A percentile compares a stretch with the other conserved stretches of the same genome.
These are phyloP conservation scores for Boletellus emodensis DNA, from an alignment of 768 basidiomycete genomes.

Conservation along the genomic window DNA sequence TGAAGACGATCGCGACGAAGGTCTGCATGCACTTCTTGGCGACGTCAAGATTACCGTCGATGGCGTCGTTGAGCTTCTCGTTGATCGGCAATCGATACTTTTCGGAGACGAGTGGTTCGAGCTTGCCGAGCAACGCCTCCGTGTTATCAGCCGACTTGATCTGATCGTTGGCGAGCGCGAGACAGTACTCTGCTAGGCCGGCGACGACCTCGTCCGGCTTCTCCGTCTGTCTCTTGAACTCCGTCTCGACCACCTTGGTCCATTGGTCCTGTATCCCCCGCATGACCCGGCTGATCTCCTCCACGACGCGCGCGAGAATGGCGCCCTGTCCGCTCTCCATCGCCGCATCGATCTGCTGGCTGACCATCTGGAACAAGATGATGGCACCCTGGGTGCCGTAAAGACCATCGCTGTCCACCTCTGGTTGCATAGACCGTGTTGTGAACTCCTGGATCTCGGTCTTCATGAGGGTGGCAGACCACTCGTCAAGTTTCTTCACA, in stretches of 20 bases:
- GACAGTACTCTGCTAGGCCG: conserved; percentile 92
- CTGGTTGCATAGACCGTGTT: conserved; percentile 79
- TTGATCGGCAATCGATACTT: conserved; percentile 84
- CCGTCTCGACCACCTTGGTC: conserved; percentile 76
- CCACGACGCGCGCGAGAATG: conserved; percentile 86
- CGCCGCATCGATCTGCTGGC: conserved; percentile 92
- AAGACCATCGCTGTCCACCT: conserved; percentile 81
- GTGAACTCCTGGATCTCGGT: conserved; percentile 84
- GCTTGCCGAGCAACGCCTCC: conserved; percentile 76
- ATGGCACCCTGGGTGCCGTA: conserved; percentile 91
- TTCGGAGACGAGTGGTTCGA: conserved; percentile 89
- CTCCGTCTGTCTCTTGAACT: conserved; percentile 83
- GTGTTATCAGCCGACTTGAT: conserved; percentile 94
- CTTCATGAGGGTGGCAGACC: conserved; percentile 91
- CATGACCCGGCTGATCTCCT: conserved; percentile 88
- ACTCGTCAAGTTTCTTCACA: conserved; percentile 93
- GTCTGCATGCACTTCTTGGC: conserved; percentile 96
- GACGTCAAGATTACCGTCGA: conserved; percentile 97
- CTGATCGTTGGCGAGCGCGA: conserved; percentile 96
- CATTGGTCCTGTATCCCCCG: conserved; percentile 82
- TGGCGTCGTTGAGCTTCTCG: conserved; percentile 89
- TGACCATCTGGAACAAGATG: conserved; percentile 97
- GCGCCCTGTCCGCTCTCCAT: conserved; percentile 94
- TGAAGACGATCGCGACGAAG: conserved; percentile 91
- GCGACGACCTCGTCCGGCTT: conserved; percentile 84